A percentile compares a stretch with the other conserved stretches of the same genome.
Conservation (phyloP, 2,329 filamentous ascomycete species). For the Pyrenochaeta sp. region DNA sequence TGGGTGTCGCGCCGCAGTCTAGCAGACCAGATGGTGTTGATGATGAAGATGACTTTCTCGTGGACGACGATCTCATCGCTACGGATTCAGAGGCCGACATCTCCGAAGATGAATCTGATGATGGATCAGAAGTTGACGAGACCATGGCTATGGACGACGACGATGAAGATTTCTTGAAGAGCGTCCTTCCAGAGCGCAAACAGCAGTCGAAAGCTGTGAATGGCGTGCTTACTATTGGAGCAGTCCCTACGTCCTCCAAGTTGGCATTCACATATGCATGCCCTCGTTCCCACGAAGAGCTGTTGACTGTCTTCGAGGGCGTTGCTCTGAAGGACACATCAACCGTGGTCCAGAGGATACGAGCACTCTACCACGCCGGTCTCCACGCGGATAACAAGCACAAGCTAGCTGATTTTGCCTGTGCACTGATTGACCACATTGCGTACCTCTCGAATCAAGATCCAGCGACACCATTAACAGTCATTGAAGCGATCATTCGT, state of each 20-base stretch:
- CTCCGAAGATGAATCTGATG: slow-evolving; percentile 38
- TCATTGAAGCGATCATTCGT: slow-evolving; percentile 81
- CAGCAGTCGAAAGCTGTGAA: slow-evolving; percentile 45
- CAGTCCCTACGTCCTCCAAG: slow-evolving; percentile 54
- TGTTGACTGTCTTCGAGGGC: slow-evolving; percentile 69
- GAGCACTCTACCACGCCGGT: slow-evolving; percentile 90
- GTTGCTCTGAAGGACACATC: slow-evolving; percentile 72
- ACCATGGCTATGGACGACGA: slow-evolving; percentile 54
- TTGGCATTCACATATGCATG: slow-evolving; percentile 88
- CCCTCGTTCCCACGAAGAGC: slow-evolving; percentile 77
- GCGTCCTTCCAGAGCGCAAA: slow-evolving; percentile 47
- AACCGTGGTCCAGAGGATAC: slow-evolving; percentile 84
- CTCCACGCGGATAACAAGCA: slow-evolving; percentile 84
- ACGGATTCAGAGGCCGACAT: slow-evolving; percentile 69
- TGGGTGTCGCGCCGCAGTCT: slow-evolving; percentile 64
- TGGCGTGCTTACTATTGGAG: slow-evolving; percentile 51
- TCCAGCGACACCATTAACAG: slow-evolving; percentile 65
- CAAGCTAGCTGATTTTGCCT: slow-evolving; percentile 75
- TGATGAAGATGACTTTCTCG: slow-evolving; percentile 91
- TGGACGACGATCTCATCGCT: slow-evolving; percentile 88
- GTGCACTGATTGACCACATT: slow-evolving; percentile 71
- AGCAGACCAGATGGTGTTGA: slow-evolving; percentile 63
- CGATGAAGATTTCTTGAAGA: slow-evolving; percentile 57
- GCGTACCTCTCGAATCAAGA: slow-evolving; percentile 62
- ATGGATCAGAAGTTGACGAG: slow-evolving; percentile 42